A percentile compares a stretch with the other conserved stretches of the same genome.
Evolutionary conservation across 371 early-diverging fungal species (phyloP).

Genomic region (Mucor racemosus): DNA sequence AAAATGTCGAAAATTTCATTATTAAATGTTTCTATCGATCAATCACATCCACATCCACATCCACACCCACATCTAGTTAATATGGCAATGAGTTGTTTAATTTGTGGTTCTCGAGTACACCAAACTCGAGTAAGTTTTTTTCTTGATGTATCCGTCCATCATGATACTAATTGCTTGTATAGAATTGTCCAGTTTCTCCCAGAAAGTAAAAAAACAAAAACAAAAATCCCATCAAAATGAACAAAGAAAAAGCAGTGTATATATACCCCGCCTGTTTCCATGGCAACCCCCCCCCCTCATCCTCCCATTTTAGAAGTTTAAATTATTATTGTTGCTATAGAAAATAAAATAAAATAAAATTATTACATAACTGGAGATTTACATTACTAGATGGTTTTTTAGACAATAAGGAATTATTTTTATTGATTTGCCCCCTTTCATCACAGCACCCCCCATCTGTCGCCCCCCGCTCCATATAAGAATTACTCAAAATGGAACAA

Average conservation of each 20-base stretch:
- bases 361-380: neutral
- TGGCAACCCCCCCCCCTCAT: neutral
- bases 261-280: slow-evolving; percentile 5
- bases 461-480: neutral
- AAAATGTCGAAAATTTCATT: neutral
- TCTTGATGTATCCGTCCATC: neutral
- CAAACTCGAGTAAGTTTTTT: slow-evolving; percentile 34
- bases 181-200: slow-evolving; percentile 40
- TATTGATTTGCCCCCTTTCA: no score
- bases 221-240: neutral
- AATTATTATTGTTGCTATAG: slow-evolving; percentile 1
- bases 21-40: neutral
- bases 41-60: neutral
- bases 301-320: neutral
- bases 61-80: slow-evolving; percentile 4
- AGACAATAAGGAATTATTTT: no score
- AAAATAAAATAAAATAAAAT: neutral
- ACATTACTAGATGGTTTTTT: no score
- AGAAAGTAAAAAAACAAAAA: slow-evolving; percentile 18
- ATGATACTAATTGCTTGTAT: neutral
- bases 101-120: slow-evolving; percentile 37
- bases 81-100: slow-evolving; percentile 18
- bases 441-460: neutral
- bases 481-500: slow-evolving; percentile 4
- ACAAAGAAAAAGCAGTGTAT: neutral